These are phyloP conservation scores for Gastrolobium villosum DNA, from an alignment of 306 rosid species.

Conservation along the genomic window DNA sequence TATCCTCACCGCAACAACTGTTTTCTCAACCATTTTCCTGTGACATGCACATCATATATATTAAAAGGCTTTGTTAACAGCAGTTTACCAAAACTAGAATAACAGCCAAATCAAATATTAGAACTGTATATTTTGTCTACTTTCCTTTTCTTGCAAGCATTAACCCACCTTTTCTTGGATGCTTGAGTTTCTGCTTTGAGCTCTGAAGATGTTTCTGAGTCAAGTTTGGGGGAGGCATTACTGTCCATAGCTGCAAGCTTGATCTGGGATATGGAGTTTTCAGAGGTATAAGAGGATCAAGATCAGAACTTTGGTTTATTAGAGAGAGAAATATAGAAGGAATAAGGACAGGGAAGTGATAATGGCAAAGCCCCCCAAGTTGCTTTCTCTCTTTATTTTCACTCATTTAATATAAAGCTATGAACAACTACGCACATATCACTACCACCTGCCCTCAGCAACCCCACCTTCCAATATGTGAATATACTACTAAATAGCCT, in stretches of 20 bases:
- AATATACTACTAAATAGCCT: slow-evolving; percentile 45
- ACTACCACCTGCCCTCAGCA: slow-evolving; percentile 51
- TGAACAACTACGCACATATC: slow-evolving; percentile 46
- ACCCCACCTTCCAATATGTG: slow-evolving; percentile 52
- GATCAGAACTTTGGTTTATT: slow-evolving; percentile 50
- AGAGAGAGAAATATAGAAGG: slow-evolving; percentile 55
- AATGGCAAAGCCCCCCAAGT: slow-evolving; percentile 58
- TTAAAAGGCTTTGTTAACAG: neutral
- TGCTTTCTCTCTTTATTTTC: slow-evolving; percentile 60
- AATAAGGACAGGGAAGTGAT: slow-evolving; percentile 38
- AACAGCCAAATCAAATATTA: slow-evolving; percentile 19
- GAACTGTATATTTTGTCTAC: neutral
- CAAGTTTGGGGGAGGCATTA: slow-evolving; percentile 53
- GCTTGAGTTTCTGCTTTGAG: slow-evolving; percentile 60
- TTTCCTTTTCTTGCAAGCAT: neutral
- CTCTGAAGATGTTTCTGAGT: slow-evolving; percentile 55
- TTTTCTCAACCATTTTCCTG: slow-evolving; percentile 79
- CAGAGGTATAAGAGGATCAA: slow-evolving; percentile 46
- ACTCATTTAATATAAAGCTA: slow-evolving; percentile 63
- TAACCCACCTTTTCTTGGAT: slow-evolving; percentile 65
- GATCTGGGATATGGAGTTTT: slow-evolving; percentile 23
- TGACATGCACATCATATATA: slow-evolving; percentile 42
- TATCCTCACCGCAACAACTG: slow-evolving; percentile 73
- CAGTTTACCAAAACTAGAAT: slow-evolving; percentile 31
- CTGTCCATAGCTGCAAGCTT: slow-evolving; percentile 55